Evolutionary conservation across 805 yeast species (phyloP).

Genomic region (Wickerhamomyces hampshirensis): DNA sequence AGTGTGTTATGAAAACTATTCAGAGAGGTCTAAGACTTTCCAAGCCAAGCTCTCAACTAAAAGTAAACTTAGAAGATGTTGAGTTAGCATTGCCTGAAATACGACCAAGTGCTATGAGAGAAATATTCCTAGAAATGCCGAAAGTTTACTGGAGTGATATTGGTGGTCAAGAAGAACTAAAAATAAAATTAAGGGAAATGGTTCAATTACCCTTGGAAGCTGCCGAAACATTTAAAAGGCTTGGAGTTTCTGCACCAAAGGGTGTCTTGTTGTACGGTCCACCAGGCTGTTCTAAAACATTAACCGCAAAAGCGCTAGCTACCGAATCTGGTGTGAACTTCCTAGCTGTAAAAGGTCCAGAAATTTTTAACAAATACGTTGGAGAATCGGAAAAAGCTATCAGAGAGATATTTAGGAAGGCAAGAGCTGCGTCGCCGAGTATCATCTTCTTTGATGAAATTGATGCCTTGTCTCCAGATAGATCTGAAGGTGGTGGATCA

Average conservation of each 20-base stretch:
- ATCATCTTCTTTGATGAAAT: constrained; percentile 95
- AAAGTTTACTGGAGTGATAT: constrained; percentile 91
- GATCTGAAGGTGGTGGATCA: constrained; percentile 53
- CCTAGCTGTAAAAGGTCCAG: constrained; percentile 96
- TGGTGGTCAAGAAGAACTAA: constrained; percentile 88
- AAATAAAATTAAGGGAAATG: constrained; percentile 79
- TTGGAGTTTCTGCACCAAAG: constrained; percentile 88
- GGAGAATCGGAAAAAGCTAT: constrained; percentile 94
- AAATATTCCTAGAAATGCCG: constrained; percentile 90
- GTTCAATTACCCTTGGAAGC: constrained; percentile 89
- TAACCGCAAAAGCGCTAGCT: constrained; percentile 93
- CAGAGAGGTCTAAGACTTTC: constrained; percentile 34
- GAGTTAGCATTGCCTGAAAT: constrained; percentile 70
- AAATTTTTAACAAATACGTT: constrained; percentile 88
- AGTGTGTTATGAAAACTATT: constrained; percentile 81
- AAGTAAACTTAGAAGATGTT: constrained; percentile 51
- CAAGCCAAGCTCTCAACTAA: constrained; percentile 20
- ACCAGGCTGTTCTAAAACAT: constrained; percentile 95
- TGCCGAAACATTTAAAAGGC: constrained; percentile 62
- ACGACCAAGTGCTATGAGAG: constrained; percentile 96
- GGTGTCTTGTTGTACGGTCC: constrained; percentile 96
- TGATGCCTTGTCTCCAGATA: constrained; percentile 81
- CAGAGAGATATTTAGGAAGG: constrained; percentile 89
- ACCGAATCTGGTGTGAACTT: constrained; percentile 93
- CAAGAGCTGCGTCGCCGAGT: constrained; percentile 92